Conservation (phyloP, 495 filamentous ascomycete species). For the Neurospora sp. region DNA sequence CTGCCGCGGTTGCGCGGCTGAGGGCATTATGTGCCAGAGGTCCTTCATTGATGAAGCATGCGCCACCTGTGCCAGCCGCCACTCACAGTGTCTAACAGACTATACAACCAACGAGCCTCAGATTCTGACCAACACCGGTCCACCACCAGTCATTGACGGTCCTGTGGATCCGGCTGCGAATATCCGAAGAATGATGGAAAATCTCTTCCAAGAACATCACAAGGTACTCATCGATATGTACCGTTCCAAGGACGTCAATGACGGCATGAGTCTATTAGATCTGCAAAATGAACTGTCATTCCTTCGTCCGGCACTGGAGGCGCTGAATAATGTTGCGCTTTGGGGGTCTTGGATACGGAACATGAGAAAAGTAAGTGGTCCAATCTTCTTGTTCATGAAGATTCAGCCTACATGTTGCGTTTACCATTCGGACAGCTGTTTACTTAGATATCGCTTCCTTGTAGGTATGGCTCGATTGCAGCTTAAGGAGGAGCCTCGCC, state of each 20-base stretch:
- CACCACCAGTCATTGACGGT: not conserved
- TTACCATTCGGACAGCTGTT: not conserved
- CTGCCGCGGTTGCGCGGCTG: not conserved
- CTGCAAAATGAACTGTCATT: not conserved
- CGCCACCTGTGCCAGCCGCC: not conserved
- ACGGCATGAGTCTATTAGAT: too few species aligned
- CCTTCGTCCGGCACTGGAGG: not conserved
- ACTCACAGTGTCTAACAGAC: not conserved
- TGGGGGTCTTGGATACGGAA: not conserved
- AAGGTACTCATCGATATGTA: too few species aligned
- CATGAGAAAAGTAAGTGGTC: not conserved
- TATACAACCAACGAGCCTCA: not conserved
- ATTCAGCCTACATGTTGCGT: not conserved
- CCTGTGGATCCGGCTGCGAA: too few species aligned
- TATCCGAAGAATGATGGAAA: too few species aligned
- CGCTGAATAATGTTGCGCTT: not conserved
- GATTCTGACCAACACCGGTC: not conserved
- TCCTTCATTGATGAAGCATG: not conserved
- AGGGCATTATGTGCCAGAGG: not conserved
- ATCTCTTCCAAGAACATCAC: too few species aligned
- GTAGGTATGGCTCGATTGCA: not conserved
- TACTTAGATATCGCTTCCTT: not conserved
- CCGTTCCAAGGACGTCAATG: too few species aligned
- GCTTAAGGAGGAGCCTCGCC: not conserved
- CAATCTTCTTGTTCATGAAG: not conserved